Evolutionary conservation across 2,329 filamentous ascomycete species (phyloP), one percentile per base, ranked within the genome.

Genomic region (Penicillium sp.): DNA sequence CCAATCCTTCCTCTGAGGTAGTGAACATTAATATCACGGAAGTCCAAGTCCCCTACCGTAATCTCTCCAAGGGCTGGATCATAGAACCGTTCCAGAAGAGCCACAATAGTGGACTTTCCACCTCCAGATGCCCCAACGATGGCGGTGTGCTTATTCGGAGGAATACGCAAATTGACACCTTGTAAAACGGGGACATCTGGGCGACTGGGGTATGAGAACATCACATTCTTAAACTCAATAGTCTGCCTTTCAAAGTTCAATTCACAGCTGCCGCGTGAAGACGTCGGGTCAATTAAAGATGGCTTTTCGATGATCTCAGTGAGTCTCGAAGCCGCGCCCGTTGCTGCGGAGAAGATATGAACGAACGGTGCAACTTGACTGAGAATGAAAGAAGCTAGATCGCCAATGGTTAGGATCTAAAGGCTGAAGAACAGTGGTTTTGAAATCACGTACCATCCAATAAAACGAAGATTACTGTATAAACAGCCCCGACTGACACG

Each of bases 81-180:
- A 47, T 74, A 75, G 20, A 74, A 69, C 4, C 73, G 66, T 48
- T 68, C 67, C 8, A 74, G 55, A 26, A 75, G 64, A n/a, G 64
- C 67, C 3, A 70, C 70, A 33, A 73, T 65, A 7, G 79, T 81
- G 5, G 79, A 81, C 60, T 82, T 83, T 5, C 80, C 80, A 59
- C 76, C 77, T 8, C 78, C 80, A 24, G 80, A 78, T 6, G 77
- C 74, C 3, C 79, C 79, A 33, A 81, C 73, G n/a, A 82, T 71
- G 2, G 73, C 73, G 1, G 71, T 74, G 30, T 72, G 68, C 53
- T 72, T 69, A n/a, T 66, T 64, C 2, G 71, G 65, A 2, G 68
- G 68, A 35, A 73, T 68, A 8, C 57, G 43, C 26, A 74, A 64
- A 14, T 61, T 65, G 20, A 73, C 57, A 6, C 67, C 66, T 24